Evolutionary conservation across 805 yeast genomes (phyloP), one percentile per base, ranked within the genome.

Genomic region (Kregervanrija pseudodelftensis): DNA sequence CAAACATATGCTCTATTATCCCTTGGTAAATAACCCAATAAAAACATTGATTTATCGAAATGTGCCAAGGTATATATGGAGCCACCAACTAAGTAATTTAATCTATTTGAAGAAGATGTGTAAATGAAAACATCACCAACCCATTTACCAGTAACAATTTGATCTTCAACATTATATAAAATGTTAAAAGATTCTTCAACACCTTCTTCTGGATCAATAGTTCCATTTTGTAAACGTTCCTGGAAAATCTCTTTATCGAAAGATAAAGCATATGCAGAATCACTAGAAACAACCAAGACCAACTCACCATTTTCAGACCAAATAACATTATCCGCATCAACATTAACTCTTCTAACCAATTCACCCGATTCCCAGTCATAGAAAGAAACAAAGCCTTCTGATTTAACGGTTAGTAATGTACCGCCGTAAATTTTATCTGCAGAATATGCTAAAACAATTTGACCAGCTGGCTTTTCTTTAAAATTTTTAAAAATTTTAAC

Each of bases 251-350:
- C 88, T 55, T 77, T 78, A 60, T 82, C 80, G 64, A 76, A 93
- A 50, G 79, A 74, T 58, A 93, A 74, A 28, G 90, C 83, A 61
- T 84, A 91, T 7, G 90, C 82, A 42, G 80, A 78, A 37, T 85
- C 91, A 39, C 72, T 67, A 42, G 87, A 73, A 30, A 83, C 68
- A 37, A 93, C 76, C 51, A 91, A 79, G 16, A 93, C 83, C 46
- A 90, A 74, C 59, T 86, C 96, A 47, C 97, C 97, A 53, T 85
- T 84, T 48, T 87, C 95, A 32, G 95, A 80, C 99, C 99, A 93
- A 44, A 84, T 71, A 34, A 93, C 82, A 53, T 85, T 89, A 39
- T 69, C 74, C 13, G 89, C 88, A 50, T 85, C 89, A 45, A 91
- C 89, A 61, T 89, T 96, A 41, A 93, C 83, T 61, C 95, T 78